Evolutionary conservation across 2,329 filamentous ascomycete genomes (phyloP).

Genomic region (Pochonia chlamydosporia): DNA sequence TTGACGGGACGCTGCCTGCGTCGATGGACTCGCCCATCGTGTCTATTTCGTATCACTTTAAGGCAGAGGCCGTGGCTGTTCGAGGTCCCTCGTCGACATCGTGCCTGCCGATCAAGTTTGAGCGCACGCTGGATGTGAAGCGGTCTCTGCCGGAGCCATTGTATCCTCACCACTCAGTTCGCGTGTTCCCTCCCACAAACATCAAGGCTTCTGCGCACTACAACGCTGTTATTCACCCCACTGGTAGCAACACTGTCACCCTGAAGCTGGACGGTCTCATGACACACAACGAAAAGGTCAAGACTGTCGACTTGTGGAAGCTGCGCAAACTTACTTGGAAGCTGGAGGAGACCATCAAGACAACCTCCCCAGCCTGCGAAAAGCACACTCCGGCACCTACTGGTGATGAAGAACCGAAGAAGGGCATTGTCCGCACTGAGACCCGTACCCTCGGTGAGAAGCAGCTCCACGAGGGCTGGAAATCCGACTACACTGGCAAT

Average conservation of each 20-base stretch:
- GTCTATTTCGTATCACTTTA: constrained; percentile 72
- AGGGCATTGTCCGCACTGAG: constrained; percentile 69
- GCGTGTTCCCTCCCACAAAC: constrained; percentile 94
- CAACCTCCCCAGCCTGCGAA: constrained; percentile 71
- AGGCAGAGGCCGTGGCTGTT: constrained; percentile 57
- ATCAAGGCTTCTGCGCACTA: constrained; percentile 81
- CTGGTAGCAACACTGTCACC: constrained; percentile 71
- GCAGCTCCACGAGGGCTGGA: constrained; percentile 85
- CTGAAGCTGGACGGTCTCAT: constrained; percentile 85
- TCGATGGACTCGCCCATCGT: constrained; percentile 70
- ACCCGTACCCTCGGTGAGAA: constrained; percentile 72
- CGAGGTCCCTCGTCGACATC: constrained; percentile 41
- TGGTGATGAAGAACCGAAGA: constrained; percentile 33
- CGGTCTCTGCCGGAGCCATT: constrained; percentile 71
- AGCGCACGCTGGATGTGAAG: constrained; percentile 65
- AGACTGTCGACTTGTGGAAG: constrained; percentile 76
- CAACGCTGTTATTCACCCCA: constrained; percentile 77
- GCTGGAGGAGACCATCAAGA: constrained; percentile 80
- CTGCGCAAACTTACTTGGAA: constrained; percentile 90
- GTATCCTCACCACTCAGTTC: constrained; percentile 79
- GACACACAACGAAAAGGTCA: constrained; percentile 59
- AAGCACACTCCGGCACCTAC: constrained; percentile 57
- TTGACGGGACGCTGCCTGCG: constrained; percentile 81
- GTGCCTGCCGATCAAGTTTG: constrained; percentile 48
- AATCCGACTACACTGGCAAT: constrained; percentile 54